Evolutionary conservation across 1,284 basidiomycete species (phyloP).

Genomic region (Chalciporus sp.): DNA sequence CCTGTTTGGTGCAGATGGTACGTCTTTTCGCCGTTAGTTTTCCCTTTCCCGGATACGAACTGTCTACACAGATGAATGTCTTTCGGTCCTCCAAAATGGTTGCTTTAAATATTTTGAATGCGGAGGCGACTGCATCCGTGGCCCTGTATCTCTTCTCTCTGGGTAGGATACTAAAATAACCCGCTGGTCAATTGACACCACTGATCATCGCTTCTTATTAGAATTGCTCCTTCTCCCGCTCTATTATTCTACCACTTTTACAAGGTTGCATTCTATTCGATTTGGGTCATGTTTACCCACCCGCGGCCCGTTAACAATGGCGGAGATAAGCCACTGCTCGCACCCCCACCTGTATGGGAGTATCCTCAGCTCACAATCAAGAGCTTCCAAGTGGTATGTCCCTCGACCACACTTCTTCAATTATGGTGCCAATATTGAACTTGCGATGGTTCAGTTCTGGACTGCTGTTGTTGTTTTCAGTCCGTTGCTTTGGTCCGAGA

Average conservation of each 20-base stretch:
- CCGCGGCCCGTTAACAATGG: slow-evolving; percentile 42
- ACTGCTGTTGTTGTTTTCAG: slow-evolving; percentile 86
- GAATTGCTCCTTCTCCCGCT: slow-evolving; percentile 73
- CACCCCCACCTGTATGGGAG: slow-evolving; percentile 38
- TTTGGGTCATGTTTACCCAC: slow-evolving; percentile 84
- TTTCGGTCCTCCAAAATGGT: slow-evolving; percentile 86
- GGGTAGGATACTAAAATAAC: slow-evolving; percentile 54
- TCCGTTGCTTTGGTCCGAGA: slow-evolving; percentile 86
- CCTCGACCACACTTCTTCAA: background rate
- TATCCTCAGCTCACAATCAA: slow-evolving; percentile 48
- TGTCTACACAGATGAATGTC: slow-evolving; percentile 58
- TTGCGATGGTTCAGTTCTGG: slow-evolving; percentile 64
- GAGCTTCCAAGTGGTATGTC: slow-evolving; percentile 43
- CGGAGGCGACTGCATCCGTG: slow-evolving; percentile 87
- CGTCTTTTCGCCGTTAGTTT: slow-evolving; percentile 12
- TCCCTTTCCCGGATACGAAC: slow-evolving; percentile 10
- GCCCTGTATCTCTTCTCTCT: slow-evolving; percentile 86
- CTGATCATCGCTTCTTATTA: slow-evolving; percentile 29
- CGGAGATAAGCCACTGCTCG: slow-evolving; percentile 18
- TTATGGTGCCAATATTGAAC: slow-evolving; percentile 9
- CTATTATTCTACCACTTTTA: slow-evolving; percentile 94
- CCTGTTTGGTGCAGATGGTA: slow-evolving; percentile 88
- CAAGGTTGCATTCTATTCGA: slow-evolving; percentile 90
- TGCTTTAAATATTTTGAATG: slow-evolving; percentile 98
- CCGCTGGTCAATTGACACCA: background rate